Evolutionary conservation across 345 rosid species (phyloP).

Genomic region (Xanthoceras sorbifolium): DNA sequence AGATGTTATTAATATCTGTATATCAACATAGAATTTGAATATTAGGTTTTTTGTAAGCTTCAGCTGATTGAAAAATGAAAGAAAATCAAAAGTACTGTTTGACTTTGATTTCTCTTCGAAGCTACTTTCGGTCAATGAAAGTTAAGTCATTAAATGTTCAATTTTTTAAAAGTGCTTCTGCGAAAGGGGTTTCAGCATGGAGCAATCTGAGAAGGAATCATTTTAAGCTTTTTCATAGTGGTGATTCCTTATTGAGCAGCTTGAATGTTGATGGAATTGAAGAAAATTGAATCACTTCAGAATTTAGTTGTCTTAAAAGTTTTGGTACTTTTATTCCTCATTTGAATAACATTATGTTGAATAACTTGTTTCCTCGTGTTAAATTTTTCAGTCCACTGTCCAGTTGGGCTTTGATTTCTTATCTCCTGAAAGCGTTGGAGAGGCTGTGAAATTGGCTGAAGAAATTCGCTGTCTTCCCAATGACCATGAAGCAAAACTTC

Average conservation of each 20-base stretch:
- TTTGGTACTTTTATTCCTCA: not conserved
- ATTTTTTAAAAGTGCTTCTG: not conserved
- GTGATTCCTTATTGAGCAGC: not conserved
- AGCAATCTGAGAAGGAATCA: not conserved
- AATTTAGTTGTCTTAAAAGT: not conserved
- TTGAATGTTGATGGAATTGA: not conserved
- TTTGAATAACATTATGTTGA: not conserved
- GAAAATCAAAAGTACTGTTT: not conserved
- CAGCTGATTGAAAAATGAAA: not conserved
- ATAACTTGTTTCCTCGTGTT: conserved; percentile 3
- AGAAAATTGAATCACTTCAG: not conserved
- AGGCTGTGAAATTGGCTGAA: conserved; percentile 74
- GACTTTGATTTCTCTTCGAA: not conserved
- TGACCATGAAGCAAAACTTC: conserved; percentile 85
- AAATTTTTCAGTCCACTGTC: conserved; percentile 74
- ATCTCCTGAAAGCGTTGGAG: conserved; percentile 88
- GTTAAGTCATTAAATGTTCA: not conserved
- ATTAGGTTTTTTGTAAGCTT: not conserved
- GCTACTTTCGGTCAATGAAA: conserved; percentile 2
- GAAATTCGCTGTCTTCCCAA: conserved; percentile 84
- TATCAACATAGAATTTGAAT: not conserved
- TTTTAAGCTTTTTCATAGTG: not conserved
- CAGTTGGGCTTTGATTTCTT: conserved; percentile 90
- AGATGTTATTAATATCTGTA: not conserved
- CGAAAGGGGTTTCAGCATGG: not conserved